A percentile compares a stretch with the other conserved stretches of the same genome.
These are phyloP conservation scores for Talaromyces islandicus DNA, from an alignment of 2,329 filamentous ascomycete species.

Conservation along the genomic window DNA sequence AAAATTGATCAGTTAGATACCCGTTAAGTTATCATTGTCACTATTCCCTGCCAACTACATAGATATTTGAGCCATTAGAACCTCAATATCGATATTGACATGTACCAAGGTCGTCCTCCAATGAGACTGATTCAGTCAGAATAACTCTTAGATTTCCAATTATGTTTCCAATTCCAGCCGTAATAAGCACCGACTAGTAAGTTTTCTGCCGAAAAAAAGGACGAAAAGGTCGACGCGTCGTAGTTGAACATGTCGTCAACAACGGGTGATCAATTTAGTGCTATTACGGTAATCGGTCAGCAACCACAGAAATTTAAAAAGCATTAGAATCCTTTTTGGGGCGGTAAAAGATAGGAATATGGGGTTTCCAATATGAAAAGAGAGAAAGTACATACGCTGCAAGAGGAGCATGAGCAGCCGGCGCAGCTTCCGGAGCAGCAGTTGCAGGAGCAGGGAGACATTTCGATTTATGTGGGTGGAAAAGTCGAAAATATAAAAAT, in stretches of 20 bases:
- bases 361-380: background rate
- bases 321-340: background rate
- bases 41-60: background rate
- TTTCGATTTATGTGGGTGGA: constrained; percentile 18
- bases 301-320: background rate
- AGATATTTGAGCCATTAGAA: background rate
- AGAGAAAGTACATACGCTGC: constrained; percentile 23
- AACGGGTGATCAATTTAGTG: background rate
- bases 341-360: background rate
- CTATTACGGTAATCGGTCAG: background rate
- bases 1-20: background rate
- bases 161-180: background rate
- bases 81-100: background rate
- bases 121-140: background rate
- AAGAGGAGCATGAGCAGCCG: constrained; percentile 30
- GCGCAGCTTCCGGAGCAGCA: constrained; percentile 34
- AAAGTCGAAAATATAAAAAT: background rate
- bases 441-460: constrained; percentile 36
- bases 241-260: background rate
- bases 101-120: background rate
- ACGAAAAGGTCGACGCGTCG: background rate
- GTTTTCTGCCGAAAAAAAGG: background rate
- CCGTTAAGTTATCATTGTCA: background rate
- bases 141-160: background rate
- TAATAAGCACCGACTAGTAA: background rate